Conservation (phyloP, 805 yeast genomes). For the Candida mattraensis region DNA sequence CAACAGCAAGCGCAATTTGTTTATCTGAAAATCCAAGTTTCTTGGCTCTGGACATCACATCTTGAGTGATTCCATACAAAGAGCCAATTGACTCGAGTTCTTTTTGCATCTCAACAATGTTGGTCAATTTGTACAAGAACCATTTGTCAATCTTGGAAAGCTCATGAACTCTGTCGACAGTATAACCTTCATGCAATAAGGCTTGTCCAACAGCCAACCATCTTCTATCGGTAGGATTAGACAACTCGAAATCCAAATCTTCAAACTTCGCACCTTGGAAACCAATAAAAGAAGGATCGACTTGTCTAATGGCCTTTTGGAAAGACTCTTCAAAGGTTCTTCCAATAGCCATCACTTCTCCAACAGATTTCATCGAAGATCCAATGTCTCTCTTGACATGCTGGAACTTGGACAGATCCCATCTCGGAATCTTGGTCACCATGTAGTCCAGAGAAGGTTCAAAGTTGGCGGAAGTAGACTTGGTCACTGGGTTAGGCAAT, state of each 20-base stretch:
- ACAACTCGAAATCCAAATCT: conserved; percentile 70
- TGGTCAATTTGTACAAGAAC: conserved; percentile 91
- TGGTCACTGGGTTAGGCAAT: conserved; percentile 93
- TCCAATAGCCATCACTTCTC: conserved; percentile 99
- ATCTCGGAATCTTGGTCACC: conserved; percentile 96
- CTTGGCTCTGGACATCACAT: conserved; percentile 76
- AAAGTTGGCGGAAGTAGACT: conserved; percentile 92
- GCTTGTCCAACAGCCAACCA: conserved; percentile 99
- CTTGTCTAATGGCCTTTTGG: conserved; percentile 96
- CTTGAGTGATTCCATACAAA: conserved; percentile 60
- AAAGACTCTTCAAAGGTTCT: conserved; percentile 96
- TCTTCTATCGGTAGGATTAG: conserved; percentile 92
- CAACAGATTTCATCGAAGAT: conserved; percentile 97
- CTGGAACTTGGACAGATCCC: conserved; percentile 96
- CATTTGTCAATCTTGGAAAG: conserved; percentile 92
- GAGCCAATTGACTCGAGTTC: conserved; percentile 68
- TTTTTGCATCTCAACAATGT: conserved; percentile 86
- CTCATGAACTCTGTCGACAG: conserved; percentile 91
- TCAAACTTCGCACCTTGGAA: conserved; percentile 86
- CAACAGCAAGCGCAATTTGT: conserved; percentile 82
- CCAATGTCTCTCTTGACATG: conserved; percentile 93
- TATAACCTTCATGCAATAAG: conserved; percentile 81
- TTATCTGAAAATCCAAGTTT: conserved; percentile 93
- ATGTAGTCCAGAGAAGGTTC: conserved; percentile 96
- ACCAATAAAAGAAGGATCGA: conserved; percentile 87